Base-by-base conservation (phyloP, 1,139 yeast species). In the Nadsonia starkeyi-henricii region DNA sequence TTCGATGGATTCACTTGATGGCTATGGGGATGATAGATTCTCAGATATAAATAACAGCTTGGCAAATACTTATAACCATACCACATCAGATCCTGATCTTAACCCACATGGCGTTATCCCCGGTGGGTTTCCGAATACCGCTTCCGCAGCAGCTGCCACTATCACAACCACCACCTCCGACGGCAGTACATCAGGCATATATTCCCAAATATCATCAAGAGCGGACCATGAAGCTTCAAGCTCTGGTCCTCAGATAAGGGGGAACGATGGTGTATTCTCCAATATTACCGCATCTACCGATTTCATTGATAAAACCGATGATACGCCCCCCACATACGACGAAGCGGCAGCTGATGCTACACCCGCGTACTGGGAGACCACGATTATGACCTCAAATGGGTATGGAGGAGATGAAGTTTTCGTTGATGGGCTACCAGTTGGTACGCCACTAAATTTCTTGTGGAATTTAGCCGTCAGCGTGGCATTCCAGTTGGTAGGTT, bases 391-490 rank as follows among this genome's bases (percentile, higher is more conserved):
- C 1, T 86, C 89, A 18, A 33, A 15, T 13, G 86, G 88, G 51
- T 58, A 63, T 55, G 28, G 28, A n/a, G 84, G 81, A 50, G 96
- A 91, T 62, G 97, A 89, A 63, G 81, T 91, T 42, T 86, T 86
- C 64, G 89, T 93, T 42, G 96, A 91, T 56, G 97, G 97, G 0
- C 70, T 93, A 54, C 97, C 98, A 0, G 97, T 89, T n/a, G 99
- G 98, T 1, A 84, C 85, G 58, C 64, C 85, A 26, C 80, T 94
- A 45, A 86, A 85, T 61, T 82, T 88, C 57, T 68, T 85, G 2
- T 91, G 98, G 97, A 89, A 89, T 66, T 75, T 80, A 57, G 73
- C 88, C 60, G 94, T 91, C 1, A 80, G 95, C 19, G 75, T 86
- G 15, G 85, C 95, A 42, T 91, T 91, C 69, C 96, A 91, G 64